phyloP scores from a whole-genome alignment of 768 basidiomycete genomes.

The Trametes gibbosa region DNA sequence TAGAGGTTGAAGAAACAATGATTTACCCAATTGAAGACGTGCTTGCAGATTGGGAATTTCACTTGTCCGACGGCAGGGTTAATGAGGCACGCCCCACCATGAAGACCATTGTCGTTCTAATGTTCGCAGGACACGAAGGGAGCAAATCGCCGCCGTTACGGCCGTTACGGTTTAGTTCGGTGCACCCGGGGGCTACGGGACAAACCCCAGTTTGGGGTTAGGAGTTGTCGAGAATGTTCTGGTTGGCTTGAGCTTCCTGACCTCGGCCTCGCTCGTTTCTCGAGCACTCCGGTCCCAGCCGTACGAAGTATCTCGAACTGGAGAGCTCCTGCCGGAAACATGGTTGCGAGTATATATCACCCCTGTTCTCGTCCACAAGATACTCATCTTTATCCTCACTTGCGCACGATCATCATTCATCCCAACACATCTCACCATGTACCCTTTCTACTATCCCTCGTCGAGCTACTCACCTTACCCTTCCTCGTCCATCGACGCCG shows the following conservation, averaged over 20 bases:
- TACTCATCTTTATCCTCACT: background rate
- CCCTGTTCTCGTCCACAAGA: background rate
- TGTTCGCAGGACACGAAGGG: too few relatives aligned
- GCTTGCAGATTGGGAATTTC: too few relatives aligned
- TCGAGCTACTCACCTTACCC: slow-evolving; percentile 19
- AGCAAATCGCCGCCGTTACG: too few relatives aligned
- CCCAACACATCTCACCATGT: slow-evolving; percentile 5
- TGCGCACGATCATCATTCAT: background rate
- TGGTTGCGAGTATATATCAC: background rate
- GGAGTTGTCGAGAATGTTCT: slow-evolving; percentile 10
- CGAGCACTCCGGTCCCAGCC: background rate
- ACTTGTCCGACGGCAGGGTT: too few relatives aligned
- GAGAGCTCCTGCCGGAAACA: background rate
- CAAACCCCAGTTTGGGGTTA: background rate
- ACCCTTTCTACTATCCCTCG: slow-evolving; percentile 10
- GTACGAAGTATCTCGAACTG: slow-evolving; percentile 4
- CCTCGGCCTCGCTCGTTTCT: background rate
- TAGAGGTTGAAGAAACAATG: too few relatives aligned
- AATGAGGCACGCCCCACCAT: too few relatives aligned
- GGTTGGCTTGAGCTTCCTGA: background rate
- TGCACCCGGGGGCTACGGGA: too few relatives aligned
- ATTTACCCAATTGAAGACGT: too few relatives aligned
- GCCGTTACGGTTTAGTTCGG: too few relatives aligned
- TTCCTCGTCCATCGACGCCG: slow-evolving; percentile 14
- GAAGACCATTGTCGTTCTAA: too few relatives aligned